These are phyloP conservation scores for Taiozyma onychis DNA, from an alignment of 1,139 yeast species.

Conservation along the genomic window DNA sequence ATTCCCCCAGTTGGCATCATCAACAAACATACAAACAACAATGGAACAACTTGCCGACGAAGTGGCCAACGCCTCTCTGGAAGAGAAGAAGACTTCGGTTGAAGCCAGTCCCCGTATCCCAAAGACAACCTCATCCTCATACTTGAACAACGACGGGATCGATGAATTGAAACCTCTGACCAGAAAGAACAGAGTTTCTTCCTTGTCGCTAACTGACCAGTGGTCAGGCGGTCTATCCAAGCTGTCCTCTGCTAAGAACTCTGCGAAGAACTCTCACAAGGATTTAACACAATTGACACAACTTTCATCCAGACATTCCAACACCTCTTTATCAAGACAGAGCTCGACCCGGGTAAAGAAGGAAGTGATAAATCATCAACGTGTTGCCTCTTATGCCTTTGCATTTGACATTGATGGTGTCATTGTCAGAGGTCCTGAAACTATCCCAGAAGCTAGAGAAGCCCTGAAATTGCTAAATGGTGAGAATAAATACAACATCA, in stretches of 20 bases:
- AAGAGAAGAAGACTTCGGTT: neutral
- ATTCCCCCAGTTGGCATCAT: neutral
- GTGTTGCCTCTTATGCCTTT: slow-evolving; percentile 79
- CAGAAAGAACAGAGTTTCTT: slow-evolving; percentile 63
- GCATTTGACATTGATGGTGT: slow-evolving; percentile 89
- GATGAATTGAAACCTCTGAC: slow-evolving; percentile 57
- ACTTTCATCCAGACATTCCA: slow-evolving; percentile 8
- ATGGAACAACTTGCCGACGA: neutral
- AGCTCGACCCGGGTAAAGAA: slow-evolving; percentile 48
- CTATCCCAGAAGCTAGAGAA: slow-evolving; percentile 69
- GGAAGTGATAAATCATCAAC: slow-evolving; percentile 53
- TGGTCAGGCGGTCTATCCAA: slow-evolving; percentile 37
- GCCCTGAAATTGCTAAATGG: slow-evolving; percentile 71
- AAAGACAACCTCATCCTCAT: slow-evolving; percentile 33
- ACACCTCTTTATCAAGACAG: slow-evolving; percentile 3
- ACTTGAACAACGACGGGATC: slow-evolving; percentile 66
- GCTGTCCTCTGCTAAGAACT: slow-evolving; percentile 24
- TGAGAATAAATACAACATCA: slow-evolving; percentile 68
- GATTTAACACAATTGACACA: slow-evolving; percentile 32
- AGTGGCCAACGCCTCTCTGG: neutral
- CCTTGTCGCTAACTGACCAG: slow-evolving; percentile 63
- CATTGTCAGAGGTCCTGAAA: slow-evolving; percentile 70
- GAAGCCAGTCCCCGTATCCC: neutral
- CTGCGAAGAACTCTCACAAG: slow-evolving; percentile 35
- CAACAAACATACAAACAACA: neutral